Evolutionary conservation across 768 basidiomycete species (phyloP), one percentile per base, ranked within the genome.

Genomic region (Daedaleopsis nitida): DNA sequence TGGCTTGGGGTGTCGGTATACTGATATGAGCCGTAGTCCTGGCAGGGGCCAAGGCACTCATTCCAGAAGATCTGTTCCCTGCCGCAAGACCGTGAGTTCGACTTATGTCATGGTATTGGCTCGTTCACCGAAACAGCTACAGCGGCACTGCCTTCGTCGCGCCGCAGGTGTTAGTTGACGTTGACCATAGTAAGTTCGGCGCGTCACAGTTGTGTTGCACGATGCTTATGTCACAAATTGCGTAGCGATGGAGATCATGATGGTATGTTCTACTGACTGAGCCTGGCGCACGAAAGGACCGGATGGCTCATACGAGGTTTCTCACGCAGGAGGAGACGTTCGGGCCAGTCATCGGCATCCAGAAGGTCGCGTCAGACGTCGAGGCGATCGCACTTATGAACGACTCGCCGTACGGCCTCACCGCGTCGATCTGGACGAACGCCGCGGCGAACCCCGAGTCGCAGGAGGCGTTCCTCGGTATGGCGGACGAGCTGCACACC

Each of bases 381-480:
- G 94, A 96, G 71, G 97, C 97, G 1, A 76, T 98, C 58, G 72
- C 75, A 17, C 83, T 98, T 35, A 99, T 99, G 92, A 98, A 99
- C 73, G 95, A 98, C 73, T 97, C 96, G 16, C 85, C 85, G 0
- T 98, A 96, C 70, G 97, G 97, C 14, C 81, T 99, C 21, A 99
- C 96, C 1, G 94, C 93, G 5, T 95, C 94, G 17, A 73, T 99
- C 35, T 99, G 96, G 97, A 98, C 97, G 1, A 83, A 92, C 66
- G 83, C 80, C 0, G 80, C 82, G 32, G 75, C 75, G 3, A 82
- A 86, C 59, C 73, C 80, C 0, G 82, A 82, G n/a, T 92, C 91
- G 0, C 82, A 90, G 63, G 69, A 74, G 2, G 86, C 83, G 0
- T 97, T 98, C 76, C 67, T 88, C 58, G 74, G 72, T 50, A 77